Evolutionary conservation across 306 rosid species (phyloP), one percentile per base, ranked within the genome.

Genomic region (Sechiopsis laciniata): DNA sequence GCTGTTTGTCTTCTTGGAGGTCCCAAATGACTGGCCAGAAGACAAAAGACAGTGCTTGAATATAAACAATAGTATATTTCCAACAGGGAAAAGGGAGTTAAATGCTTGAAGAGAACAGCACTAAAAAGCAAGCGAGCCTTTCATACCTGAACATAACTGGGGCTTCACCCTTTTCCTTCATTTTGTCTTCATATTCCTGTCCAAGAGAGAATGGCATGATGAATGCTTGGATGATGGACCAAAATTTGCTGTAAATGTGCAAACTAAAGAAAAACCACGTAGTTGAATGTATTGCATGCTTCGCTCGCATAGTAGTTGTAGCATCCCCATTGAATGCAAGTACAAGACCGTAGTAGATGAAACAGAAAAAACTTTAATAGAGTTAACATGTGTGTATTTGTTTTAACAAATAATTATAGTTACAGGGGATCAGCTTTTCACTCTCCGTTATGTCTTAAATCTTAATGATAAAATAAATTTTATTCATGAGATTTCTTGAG

Each of bases 101-200:
- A 82, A 48, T 29, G 13, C 59, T 51, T 16, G 60, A 70, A 70
- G 60, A 52, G 22, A 70, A 70, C 4, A 15, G 16, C 73, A 68
- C 10, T 6, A 45, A 21, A 13, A 14, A 8, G 45, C 20, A 69
- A 70, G 45, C 42, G 57, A 73, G 72, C 51, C 73, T 15, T 69
- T 68, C 48, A 76, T 80, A 95, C 99, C 99, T 95, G 92, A 95
- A 95, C 99, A 95, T 95, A 74, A 95, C 91, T 19, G 99, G 99
- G 29, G 82, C 72, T 83, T 95, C 99, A 16, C 99, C 99, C 91
- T 91, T 95, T 81, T 95, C 99, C 78, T 50, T 19, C 92, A 87
- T 82, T 81, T 95, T 95, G 0, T 91, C 99, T 83, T 86, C 95
- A 76, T 89, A 85, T 83, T 95, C 99, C 99, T 95, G 85, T 73